Base-by-base conservation (phyloP, 1,284 basidiomycete species). In the Ustilago curta region DNA sequence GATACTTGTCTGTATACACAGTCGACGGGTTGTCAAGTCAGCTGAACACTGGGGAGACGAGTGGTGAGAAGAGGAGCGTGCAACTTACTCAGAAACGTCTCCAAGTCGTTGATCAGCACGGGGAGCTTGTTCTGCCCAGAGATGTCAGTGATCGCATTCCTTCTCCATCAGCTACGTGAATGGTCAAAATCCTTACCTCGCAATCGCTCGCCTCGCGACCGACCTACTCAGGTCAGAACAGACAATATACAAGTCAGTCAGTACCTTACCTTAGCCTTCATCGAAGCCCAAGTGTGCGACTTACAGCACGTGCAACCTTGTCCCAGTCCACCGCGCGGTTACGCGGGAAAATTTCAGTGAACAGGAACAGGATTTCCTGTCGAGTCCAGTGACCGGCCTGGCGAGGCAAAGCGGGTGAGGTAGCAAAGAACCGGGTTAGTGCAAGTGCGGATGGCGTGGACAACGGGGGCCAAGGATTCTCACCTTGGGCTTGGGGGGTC, bases 351-450 rank as follows among this genome's bases (percentile, higher is more conserved):
- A 64, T 32, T 27, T 56, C 42, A 61, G 37, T 18, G 49, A 70
- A 70, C 14, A 70, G 21, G 4, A 49, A 37, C 61, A 70, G 60
- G 43, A 64, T 63, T 31, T 70, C 68, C 39, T 67, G 18, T 21
- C 40, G 27, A 1, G 51, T 59, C 62, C 39, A 59, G 32, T 48
- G 21, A n/a, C 43, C 40, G 4, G 12, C 4, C 47, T 48, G 47
- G n/a, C n/a, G 9, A 31, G 16, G 16, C 11, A 37, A 4, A 12
- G 8, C 6, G 6, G n/a, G 40, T 7, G 18, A 5, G 8, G n/a
- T n/a, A n/a, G n/a, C n/a, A n/a, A 31, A 29, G 12, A 31, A 11
- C 27, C 29, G 18, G 18, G 4, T 48, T 35, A 37, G 50, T 27
- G 48, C 4, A 23, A 23, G 39, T 8, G 21, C 8, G 8, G 18